A percentile compares a stretch with the other conserved stretches of the same genome.
phyloP scores from a whole-genome alignment of 2,329 filamentous ascomycete species.

The Rachicladosporium sp. region DNA sequence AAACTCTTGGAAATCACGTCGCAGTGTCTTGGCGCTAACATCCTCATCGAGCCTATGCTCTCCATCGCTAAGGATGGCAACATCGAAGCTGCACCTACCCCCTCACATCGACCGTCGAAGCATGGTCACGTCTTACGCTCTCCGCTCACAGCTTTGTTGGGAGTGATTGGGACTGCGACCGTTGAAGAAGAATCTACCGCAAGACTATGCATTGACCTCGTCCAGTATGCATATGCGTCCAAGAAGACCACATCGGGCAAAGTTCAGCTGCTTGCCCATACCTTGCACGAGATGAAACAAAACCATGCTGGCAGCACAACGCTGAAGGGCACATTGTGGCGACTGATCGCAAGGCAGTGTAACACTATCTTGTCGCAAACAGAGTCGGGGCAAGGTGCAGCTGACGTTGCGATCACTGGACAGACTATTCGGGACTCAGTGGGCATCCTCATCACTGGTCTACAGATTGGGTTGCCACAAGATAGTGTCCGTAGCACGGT shows the following conservation, averaged over 20 bases:
- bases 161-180: not conserved
- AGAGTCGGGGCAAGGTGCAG: too few species aligned
- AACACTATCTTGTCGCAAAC: too few species aligned
- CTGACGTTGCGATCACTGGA: conserved; percentile 23
- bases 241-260: conserved; percentile 4
- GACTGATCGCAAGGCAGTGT: not conserved
- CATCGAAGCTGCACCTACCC: conserved; percentile 52
- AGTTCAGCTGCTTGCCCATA: conserved; percentile 4
- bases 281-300: conserved; percentile 1
- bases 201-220: not conserved
- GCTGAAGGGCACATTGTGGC: not conserved
- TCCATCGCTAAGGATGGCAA: conserved; percentile 37
- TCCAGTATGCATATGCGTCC: conserved; percentile 3
- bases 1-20: too few species aligned
- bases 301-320: not conserved
- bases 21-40: too few species aligned
- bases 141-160: conserved; percentile 33
- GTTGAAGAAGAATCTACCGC: not conserved
- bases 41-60: too few species aligned
- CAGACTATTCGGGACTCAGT: conserved; percentile 59
- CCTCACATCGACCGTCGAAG: conserved; percentile 49
- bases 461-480: conserved; percentile 21
- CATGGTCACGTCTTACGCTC: conserved; percentile 40
- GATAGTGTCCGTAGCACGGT: too few species aligned
- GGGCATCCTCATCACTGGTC: conserved; percentile 53